Conservation (phyloP, 2,329 filamentous ascomycete genomes). For the Cercospora berteroae region DNA sequence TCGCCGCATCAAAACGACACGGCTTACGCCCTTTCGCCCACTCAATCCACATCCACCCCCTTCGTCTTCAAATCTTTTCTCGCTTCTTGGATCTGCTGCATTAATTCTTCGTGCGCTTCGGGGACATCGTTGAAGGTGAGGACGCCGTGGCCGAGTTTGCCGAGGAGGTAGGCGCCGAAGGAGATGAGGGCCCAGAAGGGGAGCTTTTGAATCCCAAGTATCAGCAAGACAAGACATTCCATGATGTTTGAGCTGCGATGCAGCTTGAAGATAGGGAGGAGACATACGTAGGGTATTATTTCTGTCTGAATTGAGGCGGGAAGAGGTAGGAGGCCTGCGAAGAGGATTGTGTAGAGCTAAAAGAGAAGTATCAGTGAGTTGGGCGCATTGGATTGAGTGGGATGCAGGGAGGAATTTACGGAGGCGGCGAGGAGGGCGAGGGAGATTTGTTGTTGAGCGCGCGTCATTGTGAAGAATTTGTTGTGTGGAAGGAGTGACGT, state of each 20-base stretch:
- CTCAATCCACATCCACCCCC: slow-evolving; percentile 74
- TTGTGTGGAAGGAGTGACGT: slow-evolving; percentile 18
- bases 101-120: slow-evolving; percentile 83
- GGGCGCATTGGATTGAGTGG: slow-evolving; percentile 12
- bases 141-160: slow-evolving; percentile 87
- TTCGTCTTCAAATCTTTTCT: slow-evolving; percentile 69
- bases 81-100: slow-evolving; percentile 76
- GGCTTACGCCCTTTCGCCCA: no score
- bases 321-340: slow-evolving; percentile 78
- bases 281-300: slow-evolving; percentile 81
- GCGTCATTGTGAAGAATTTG: slow-evolving; percentile 66
- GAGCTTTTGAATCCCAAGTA: slow-evolving; percentile 59
- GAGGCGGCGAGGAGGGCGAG: slow-evolving; percentile 83
- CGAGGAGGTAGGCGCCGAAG: slow-evolving; percentile 88
- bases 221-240: background rate
- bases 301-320: slow-evolving; percentile 75
- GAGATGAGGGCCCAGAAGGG: slow-evolving; percentile 90
- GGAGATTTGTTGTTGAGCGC: slow-evolving; percentile 88
- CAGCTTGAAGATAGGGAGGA: background rate
- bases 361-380: slow-evolving; percentile 28
- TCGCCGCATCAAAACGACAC: no score
- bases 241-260: background rate
- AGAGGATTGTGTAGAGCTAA: slow-evolving; percentile 85
- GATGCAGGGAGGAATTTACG: slow-evolving; percentile 53
- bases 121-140: slow-evolving; percentile 96